A percentile compares a stretch with the other conserved stretches of the same genome.
Evolutionary conservation across 345 rosid species (phyloP).

Genomic region (Heritiera littoralis): DNA sequence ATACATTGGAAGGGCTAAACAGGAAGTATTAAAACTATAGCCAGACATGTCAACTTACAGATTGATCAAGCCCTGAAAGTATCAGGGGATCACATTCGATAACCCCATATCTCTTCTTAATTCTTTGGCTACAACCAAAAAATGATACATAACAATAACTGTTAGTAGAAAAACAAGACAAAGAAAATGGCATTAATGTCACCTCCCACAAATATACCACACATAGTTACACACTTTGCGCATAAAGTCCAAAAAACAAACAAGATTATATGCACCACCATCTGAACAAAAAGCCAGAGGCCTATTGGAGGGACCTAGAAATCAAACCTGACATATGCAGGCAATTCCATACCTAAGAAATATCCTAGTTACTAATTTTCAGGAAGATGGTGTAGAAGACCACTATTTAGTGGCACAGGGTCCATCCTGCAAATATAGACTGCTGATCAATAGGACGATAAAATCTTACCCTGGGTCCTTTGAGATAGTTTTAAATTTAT

Average conservation of each 20-base stretch:
- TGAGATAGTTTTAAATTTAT: constrained; percentile 55
- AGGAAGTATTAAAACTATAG: constrained; percentile 1
- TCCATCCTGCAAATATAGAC: neutral
- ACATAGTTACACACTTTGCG: neutral
- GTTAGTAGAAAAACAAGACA: neutral
- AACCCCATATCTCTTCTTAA: constrained; percentile 71
- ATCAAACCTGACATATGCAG: constrained; percentile 14
- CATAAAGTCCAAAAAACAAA: neutral
- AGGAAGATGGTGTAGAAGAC: neutral
- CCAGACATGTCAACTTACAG: constrained; percentile 55
- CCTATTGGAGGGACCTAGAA: neutral
- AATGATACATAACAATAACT: constrained; percentile 2
- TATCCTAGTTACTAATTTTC: neutral
- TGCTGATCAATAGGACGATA: neutral
- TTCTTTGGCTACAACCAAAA: constrained; percentile 55
- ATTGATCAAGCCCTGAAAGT: constrained; percentile 70
- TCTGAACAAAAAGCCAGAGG: neutral
- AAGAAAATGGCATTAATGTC: neutral
- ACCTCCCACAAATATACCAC: neutral
- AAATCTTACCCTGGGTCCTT: constrained; percentile 63
- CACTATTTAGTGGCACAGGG: neutral
- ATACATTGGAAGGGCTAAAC: constrained; percentile 1
- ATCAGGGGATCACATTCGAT: constrained; percentile 83
- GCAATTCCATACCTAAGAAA: constrained; percentile 10
- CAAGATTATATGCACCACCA: neutral